Conservation (phyloP, 495 filamentous ascomycete species). For the Hyphodiscus hymeniophilus region DNA sequence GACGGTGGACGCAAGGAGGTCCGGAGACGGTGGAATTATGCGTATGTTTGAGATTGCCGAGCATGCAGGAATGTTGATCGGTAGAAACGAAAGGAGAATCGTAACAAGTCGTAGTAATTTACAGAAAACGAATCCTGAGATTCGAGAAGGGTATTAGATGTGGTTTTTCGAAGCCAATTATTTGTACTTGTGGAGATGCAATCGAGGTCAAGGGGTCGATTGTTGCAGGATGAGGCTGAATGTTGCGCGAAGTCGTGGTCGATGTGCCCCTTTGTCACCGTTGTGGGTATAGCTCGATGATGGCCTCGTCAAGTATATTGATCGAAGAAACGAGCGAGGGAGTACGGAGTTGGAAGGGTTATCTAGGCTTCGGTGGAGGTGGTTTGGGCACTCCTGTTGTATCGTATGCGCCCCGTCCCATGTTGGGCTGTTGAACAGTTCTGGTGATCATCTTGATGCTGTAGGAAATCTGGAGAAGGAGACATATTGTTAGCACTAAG, state of each 20-base stretch:
- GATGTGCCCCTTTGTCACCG: conserved; percentile 3
- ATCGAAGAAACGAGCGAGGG: conserved; percentile 5
- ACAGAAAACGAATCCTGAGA: conserved; percentile 7
- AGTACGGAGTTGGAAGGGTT: conserved; percentile 3
- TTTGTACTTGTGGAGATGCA: conserved; percentile 10
- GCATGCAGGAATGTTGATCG: conserved; percentile 10
- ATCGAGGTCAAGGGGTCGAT: not conserved
- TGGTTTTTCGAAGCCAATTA: conserved; percentile 3
- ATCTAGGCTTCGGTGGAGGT: conserved; percentile 42
- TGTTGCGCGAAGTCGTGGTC: not conserved
- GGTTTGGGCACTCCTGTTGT: conserved; percentile 48
- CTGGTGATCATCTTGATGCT: conserved; percentile 34
- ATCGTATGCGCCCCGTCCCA: conserved; percentile 50
- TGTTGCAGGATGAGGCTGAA: not conserved
- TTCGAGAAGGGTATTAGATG: conserved; percentile 10
- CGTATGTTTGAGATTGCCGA: not conserved
- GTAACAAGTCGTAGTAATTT: conserved; percentile 20
- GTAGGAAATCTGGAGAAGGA: conserved; percentile 8
- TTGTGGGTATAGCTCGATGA: not conserved
- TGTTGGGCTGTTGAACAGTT: conserved; percentile 37
- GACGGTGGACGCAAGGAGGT: conserved; percentile 3
- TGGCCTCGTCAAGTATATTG: conserved; percentile 2
- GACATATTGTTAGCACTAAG: not conserved
- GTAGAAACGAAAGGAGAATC: conserved; percentile 17
- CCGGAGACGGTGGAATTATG: not conserved